Conservation (phyloP, 2,329 filamentous ascomycete species). For the Alternaria burnsii region DNA sequence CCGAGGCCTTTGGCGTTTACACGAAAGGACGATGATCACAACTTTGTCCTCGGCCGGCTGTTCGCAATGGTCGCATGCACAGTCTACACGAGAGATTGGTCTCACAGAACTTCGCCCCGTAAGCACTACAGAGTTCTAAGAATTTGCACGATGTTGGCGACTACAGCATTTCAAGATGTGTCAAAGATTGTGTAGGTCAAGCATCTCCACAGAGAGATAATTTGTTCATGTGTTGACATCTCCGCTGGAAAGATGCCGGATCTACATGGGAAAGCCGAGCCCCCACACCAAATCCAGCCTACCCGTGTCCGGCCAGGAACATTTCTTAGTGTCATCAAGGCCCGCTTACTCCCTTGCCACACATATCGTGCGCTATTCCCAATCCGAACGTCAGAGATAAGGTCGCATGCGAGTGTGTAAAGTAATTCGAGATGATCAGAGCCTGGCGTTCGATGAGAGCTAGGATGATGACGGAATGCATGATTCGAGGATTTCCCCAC, state of each 20-base stretch:
- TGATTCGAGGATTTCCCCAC: constrained; percentile 29
- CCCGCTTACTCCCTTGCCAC: constrained; percentile 17
- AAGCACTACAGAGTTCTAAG: not conserved
- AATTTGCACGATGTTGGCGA: not conserved
- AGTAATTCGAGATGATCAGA: constrained; percentile 14
- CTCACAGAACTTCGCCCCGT: not conserved
- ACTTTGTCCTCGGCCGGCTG: not conserved
- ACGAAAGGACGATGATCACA: not conserved
- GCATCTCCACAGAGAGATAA: not conserved
- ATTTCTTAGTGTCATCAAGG: constrained; percentile 12
- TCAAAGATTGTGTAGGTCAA: not conserved
- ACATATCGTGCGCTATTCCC: constrained; percentile 31
- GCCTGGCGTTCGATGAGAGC: constrained; percentile 9
- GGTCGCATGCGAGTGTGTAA: constrained; percentile 39
- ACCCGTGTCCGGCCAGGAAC: constrained; percentile 23
- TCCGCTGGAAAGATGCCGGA: constrained; percentile 22
- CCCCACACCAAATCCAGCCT: constrained; percentile 25
- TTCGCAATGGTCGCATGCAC: not conserved
- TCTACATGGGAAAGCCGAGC: constrained; percentile 4
- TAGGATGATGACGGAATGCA: constrained; percentile 28
- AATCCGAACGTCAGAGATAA: constrained; percentile 44
- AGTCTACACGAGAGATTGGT: not conserved
- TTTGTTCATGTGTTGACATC: constrained; percentile 21
- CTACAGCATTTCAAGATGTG: not conserved
- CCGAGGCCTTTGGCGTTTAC: not conserved